Conservation (phyloP, 495 filamentous ascomycete species). For the Podospora anserina region DNA sequence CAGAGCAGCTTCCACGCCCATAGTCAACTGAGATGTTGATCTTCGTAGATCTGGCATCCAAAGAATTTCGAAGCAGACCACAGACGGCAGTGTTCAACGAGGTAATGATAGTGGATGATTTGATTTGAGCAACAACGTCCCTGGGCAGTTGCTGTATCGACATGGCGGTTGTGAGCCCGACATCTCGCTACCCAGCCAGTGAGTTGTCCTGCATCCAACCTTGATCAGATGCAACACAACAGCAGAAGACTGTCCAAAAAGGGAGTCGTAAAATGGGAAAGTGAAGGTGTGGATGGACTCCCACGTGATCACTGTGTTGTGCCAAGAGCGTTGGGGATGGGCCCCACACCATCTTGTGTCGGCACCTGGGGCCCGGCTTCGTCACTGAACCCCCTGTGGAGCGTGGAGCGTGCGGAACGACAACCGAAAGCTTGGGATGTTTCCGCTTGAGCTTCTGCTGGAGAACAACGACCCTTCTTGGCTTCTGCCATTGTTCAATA, state of each 20-base stretch:
- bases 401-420: conserved; percentile 1
- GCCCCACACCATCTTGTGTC: conserved; percentile 4
- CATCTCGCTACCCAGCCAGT: conserved; percentile 17
- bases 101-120: conserved; percentile 75
- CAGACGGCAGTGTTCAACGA: conserved; percentile 68
- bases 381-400: conserved; percentile 7
- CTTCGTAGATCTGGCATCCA: conserved; percentile 75
- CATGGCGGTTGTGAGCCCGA: conserved; percentile 36
- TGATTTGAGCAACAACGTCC: conserved; percentile 79
- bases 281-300: not conserved
- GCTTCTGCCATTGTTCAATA: not conserved
- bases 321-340: not conserved
- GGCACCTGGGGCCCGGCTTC: not conserved
- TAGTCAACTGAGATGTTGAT: conserved; percentile 74
- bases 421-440: conserved; percentile 4
- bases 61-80: conserved; percentile 78
- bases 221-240: not conserved
- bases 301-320: not conserved
- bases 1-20: conserved; percentile 67
- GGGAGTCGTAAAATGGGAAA: not conserved
- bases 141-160: conserved; percentile 70
- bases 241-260: not conserved
- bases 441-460: not conserved
- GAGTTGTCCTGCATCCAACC: not conserved
- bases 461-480: conserved; percentile 3